Evolutionary conservation across 2,329 filamentous ascomycete species (phyloP).

Genomic region (Apiospora hydei): DNA sequence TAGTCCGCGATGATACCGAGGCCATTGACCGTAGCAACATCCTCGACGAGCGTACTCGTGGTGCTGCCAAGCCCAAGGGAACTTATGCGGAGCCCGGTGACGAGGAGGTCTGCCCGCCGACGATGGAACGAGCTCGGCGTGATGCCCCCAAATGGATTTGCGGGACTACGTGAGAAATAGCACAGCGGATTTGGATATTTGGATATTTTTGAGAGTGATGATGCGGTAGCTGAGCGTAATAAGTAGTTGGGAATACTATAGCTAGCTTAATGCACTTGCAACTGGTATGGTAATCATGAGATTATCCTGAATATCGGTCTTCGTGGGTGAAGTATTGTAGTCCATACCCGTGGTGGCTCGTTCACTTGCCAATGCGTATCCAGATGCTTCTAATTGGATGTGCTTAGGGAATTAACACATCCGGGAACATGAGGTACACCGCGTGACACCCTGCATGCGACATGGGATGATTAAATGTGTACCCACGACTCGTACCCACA

Average conservation of each 20-base stretch:
- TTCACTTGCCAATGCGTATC: background rate
- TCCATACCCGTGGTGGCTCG: too few relatives aligned
- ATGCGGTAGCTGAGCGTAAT: too few relatives aligned
- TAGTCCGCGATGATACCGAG: constrained; percentile 46
- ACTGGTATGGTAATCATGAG: too few relatives aligned
- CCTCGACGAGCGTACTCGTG: constrained; percentile 44
- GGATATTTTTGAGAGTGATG: background rate
- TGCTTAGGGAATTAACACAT: too few relatives aligned
- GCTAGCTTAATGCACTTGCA: too few relatives aligned
- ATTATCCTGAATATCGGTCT: too few relatives aligned
- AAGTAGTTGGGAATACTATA: too few relatives aligned
- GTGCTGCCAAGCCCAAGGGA: constrained; percentile 36
- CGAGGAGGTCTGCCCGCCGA: constrained; percentile 38
- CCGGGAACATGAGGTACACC: too few relatives aligned
- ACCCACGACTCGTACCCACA: background rate
- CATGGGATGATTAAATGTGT: too few relatives aligned
- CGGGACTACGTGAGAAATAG: background rate
- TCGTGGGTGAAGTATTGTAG: too few relatives aligned
- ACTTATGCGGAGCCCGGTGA: constrained; percentile 46
- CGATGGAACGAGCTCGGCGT: constrained; percentile 33
- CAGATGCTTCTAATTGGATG: background rate
- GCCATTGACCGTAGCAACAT: constrained; percentile 48
- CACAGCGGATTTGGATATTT: background rate
- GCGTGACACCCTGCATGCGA: too few relatives aligned
- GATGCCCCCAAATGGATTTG: background rate